Base-by-base conservation (phyloP, 2,329 filamentous ascomycete genomes). In the Arthrinium phaeospermum region DNA sequence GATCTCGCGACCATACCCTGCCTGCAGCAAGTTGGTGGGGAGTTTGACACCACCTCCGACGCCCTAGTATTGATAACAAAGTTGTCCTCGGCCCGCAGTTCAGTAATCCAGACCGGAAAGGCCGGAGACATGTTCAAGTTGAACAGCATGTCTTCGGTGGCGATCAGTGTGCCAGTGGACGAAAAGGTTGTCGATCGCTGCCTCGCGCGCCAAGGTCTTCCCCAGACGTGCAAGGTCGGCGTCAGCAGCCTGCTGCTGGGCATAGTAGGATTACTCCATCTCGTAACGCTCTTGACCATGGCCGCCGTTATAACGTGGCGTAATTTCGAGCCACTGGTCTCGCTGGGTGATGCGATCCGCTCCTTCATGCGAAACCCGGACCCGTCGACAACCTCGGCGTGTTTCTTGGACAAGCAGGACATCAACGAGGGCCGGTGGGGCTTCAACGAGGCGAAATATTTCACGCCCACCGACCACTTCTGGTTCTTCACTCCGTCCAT, bases 351-450 rank as follows among this genome's bases (percentile, higher is more conserved):
- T 73, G 85, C 85, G 41, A 79, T 89, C n/a, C 76, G 82, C 6
- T 88, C 86, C 1, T 88, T 89, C 71, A 82, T 89, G 67, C 78
- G 79, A 16, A 80, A 82, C 1, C 83, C 86, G 0, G 87, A 89
- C 75, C 77, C 78, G 1, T 76, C 77, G 34, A 82, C 79, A 0
- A 80, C 79, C 41, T 82, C 81, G 24, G 80, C 81, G 7, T 88
- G 85, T 72, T 81, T 89, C 19, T 77, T 89, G 68, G 83, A 83
- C 71, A 88, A 88, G 74, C 71, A 76, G 22, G 87, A 89, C 71
- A 81, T 87, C 34, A 77, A 78, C 51, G 75, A 82, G 34, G 84
- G 85, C 7, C 78, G 80, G 7, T 89, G 87, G 87, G 81, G 81
- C 27, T 75, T 79, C 27, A 79, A 79, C 41, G 84, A 85, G 72